Evolutionary conservation across 148 eudicot genomes (phyloP).

Genomic region (Suaeda aralocaspica): DNA sequence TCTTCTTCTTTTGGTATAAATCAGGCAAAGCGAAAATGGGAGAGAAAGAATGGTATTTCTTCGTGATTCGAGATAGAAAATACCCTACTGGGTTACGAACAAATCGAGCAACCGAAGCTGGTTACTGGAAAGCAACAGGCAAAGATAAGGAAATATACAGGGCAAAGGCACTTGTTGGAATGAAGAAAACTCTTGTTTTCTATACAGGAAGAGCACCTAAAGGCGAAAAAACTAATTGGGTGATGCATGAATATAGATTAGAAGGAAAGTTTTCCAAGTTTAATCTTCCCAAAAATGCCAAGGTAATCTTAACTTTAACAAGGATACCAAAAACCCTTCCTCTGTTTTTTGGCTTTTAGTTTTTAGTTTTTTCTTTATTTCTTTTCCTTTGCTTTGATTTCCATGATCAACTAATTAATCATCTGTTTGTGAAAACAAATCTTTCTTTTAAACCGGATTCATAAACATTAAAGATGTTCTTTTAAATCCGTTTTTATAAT

Average conservation of each 20-base stretch:
- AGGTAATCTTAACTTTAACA: constrained; percentile 32
- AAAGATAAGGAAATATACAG: constrained; percentile 78
- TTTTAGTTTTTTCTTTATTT: no score
- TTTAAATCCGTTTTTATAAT: no score
- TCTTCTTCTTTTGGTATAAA: neutral
- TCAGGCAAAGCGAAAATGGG: constrained; percentile 79
- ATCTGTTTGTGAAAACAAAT: no score
- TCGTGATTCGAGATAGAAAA: constrained; percentile 67
- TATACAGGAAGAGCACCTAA: constrained; percentile 82
- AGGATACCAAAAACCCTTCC: neutral
- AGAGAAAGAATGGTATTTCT: constrained; percentile 88
- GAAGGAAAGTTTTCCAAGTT: constrained; percentile 48
- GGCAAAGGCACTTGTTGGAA: constrained; percentile 56
- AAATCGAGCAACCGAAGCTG: constrained; percentile 77
- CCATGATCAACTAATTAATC: no score
- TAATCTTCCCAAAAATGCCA: constrained; percentile 35
- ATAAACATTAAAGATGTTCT: no score
- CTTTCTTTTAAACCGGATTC: no score
- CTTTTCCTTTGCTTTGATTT: no score
- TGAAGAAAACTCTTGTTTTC: constrained; percentile 92
- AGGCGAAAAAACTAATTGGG: constrained; percentile 83
- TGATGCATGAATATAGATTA: constrained; percentile 85
- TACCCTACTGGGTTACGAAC: constrained; percentile 84
- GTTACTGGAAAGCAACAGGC: constrained; percentile 95
- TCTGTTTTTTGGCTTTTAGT: no score